Conservation (phyloP, 1,284 basidiomycete species). For the Malassezia dermatis region DNA sequence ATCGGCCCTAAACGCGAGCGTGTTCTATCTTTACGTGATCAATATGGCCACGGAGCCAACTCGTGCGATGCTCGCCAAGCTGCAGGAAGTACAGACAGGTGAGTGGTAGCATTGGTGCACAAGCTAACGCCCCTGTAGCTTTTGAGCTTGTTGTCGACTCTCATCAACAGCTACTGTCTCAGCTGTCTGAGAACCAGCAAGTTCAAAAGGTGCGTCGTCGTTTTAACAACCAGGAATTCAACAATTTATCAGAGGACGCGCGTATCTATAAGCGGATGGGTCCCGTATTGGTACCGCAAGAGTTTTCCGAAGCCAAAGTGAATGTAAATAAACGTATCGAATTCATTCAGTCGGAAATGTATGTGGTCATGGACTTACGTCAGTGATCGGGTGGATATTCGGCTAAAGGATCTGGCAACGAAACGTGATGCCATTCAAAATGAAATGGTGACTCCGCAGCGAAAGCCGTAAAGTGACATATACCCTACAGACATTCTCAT, state of each 20-base stretch:
- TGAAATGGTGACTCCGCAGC: conserved; percentile 15
- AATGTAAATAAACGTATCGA: conserved; percentile 86
- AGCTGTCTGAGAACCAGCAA: conserved; percentile 78
- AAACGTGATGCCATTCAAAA: conserved; percentile 13
- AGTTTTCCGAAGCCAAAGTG: conserved; percentile 70
- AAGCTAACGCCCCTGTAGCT: conserved; percentile 10
- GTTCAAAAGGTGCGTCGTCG: conserved; percentile 65
- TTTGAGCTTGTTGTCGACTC: conserved; percentile 33
- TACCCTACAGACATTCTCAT: neutral
- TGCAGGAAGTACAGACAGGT: conserved; percentile 12
- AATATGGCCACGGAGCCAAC: neutral
- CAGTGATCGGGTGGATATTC: conserved; percentile 15
- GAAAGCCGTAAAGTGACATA: neutral
- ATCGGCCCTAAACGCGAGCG: neutral
- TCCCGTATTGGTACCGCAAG: conserved; percentile 80
- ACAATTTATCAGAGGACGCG: conserved; percentile 64
- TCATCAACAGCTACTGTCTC: conserved; percentile 51
- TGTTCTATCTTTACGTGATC: conserved; percentile 1
- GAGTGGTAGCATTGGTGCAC: neutral
- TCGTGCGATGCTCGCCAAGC: neutral
- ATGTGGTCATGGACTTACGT: conserved; percentile 39
- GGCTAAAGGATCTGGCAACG: conserved; percentile 3
- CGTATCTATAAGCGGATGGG: conserved; percentile 85
- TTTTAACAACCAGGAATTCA: conserved; percentile 62
- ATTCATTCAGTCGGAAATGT: conserved; percentile 86